Evolutionary conservation across 192 early-diverging fungal species (phyloP).

Genomic region (Backusella macrospora): DNA sequence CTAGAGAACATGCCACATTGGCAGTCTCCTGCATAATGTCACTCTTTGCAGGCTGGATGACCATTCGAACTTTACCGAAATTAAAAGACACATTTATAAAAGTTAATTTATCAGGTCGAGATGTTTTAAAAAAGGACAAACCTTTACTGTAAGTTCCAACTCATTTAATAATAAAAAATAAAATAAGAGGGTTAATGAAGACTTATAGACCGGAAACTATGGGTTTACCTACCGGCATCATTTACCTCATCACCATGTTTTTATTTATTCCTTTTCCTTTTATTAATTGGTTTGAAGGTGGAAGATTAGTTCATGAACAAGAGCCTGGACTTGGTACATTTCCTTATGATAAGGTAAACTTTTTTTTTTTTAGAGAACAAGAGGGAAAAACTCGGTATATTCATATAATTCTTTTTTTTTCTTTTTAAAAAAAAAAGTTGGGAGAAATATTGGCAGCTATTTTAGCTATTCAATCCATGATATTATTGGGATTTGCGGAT

Average conservation of each 20-base stretch:
- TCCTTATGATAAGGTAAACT: constrained; percentile 68
- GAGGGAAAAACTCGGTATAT: no score
- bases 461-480: constrained; percentile 93
- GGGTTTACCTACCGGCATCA: constrained; percentile 86
- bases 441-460: constrained; percentile 92
- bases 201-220: constrained; percentile 93
- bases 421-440: no score
- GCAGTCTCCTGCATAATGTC: constrained; percentile 68
- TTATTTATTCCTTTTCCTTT: constrained; percentile 96
- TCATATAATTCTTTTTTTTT: background rate
- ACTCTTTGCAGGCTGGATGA: constrained; percentile 67
- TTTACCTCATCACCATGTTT: constrained; percentile 88
- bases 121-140: constrained; percentile 73
- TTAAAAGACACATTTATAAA: constrained; percentile 73
- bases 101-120: constrained; percentile 77
- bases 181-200: no score
- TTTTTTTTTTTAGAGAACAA: background rate
- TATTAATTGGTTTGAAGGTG: constrained; percentile 73
- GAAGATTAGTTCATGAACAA: constrained; percentile 38
- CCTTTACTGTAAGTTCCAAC: constrained; percentile 68
- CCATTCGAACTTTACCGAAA: constrained; percentile 71
- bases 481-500: constrained; percentile 97
- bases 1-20: constrained; percentile 2
- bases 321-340: constrained; percentile 55
- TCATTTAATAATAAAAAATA: background rate